Base-by-base conservation (phyloP, 2,329 filamentous ascomycete genomes). In the Phialocephala subalpina region DNA sequence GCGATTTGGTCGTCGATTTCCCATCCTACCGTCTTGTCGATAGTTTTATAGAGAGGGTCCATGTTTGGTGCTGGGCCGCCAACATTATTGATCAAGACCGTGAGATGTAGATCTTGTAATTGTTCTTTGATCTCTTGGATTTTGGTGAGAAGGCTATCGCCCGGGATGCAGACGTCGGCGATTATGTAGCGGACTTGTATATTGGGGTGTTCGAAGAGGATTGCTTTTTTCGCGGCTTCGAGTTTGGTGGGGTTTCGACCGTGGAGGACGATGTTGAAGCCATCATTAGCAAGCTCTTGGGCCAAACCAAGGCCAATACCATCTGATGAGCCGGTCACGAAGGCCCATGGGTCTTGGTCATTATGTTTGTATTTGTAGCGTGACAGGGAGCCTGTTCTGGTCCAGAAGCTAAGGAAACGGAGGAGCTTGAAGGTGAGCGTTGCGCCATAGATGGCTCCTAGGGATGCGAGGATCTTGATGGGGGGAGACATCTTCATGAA, bases 261-360 rank as follows among this genome's bases (percentile, higher is more conserved):
- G 67, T 89, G 86, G 12, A 89, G 73, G 18, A 88, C 77, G 36
- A 89, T 79, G 69, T 86, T 84, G 80, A 88, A 87, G 57, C 84
- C 84, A 16, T 76, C 76, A 0, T 69, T 65, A 22, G 82, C 82
- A n/a, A 89, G 82, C 70, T 86, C 82, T 60, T 82, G 75, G 3
- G 81, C 80, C 65, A 87, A 82, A 0, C 77, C 82, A 29, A 78
- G 77, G 12, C 87, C 86, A 42, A 88, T 87, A 22, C 86, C 87
- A 55, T 85, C 84, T 16, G 79, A 84, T 22, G 83, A 80, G 36
- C 86, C 86, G 0, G 86, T 88, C 8, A 86, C 78, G 5, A 86
- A 73, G 1, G 81, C 83, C 80, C 82, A 86, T 11, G 79, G 71
- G 11, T 72, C 14, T 18, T 36, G 36, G 45, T 12, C 16, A 56